Base-by-base conservation (phyloP, 2,329 filamentous ascomycete species). In the Elsinoe ampelina region DNA sequence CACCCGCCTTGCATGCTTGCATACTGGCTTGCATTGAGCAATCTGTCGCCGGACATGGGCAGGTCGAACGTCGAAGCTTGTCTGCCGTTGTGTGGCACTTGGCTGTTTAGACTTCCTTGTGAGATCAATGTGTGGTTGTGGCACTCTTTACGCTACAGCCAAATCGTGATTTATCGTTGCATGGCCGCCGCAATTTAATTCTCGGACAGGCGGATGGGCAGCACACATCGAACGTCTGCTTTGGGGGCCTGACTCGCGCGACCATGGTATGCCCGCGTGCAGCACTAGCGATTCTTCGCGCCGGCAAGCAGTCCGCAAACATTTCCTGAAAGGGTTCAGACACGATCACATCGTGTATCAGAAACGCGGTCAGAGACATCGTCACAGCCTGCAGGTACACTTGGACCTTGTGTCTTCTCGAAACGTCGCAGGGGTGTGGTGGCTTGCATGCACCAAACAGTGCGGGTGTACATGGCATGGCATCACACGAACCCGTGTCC, bases 11-110 rank as follows among this genome's bases (percentile, higher is more conserved):
- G 26, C 26, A 30, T 5, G 26, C 26, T 30, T 30, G 26, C 22
- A 26, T 26, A 26, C 22, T 26, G 22, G 22, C 22, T 26, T 26
- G 22, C 22, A 26, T 26, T 26, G 22, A 3, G 22, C 22, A 26
- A 26, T 26, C 22, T 43, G 41, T 34, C 32, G n/a, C 48, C 48
- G 5, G n/a, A n/a, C 19, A 52, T 52, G 48, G 48, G 48, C 48
- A 52, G 48, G 48, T 52, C 34, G 22, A 52, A 52, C n/a, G n/a
- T n/a, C n/a, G n/a, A n/a, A n/a, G 48, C 48, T 52, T 36, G 48
- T 22, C 48, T 36, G 48, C 48, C 48, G 32, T 52, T 22, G 36
- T 34, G 48, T 19, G 17, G 48, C 22, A 34, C 34, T 52, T 34
- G 34, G 17, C 48, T 39, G 36, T 17, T 39, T n/a, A 41, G 38